Evolutionary conservation across 2,329 filamentous ascomycete species (phyloP).

Genomic region (Fusarium clavum): DNA sequence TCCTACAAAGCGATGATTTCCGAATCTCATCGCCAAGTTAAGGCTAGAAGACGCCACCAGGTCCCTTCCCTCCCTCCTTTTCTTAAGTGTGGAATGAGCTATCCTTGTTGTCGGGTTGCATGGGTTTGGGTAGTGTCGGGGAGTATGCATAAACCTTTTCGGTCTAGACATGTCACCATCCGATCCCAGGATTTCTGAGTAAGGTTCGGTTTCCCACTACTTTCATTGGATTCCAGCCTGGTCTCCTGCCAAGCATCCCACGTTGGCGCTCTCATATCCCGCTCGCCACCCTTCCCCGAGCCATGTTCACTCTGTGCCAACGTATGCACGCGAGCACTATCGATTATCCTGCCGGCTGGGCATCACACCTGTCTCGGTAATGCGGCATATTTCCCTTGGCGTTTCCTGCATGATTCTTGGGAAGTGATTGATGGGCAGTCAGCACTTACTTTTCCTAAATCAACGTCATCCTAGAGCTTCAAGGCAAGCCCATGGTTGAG

Average conservation of each 20-base stretch:
- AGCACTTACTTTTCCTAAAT: not conserved
- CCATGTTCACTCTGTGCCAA: constrained; percentile 35
- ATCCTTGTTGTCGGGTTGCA: constrained; percentile 28
- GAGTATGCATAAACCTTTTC: constrained; percentile 32
- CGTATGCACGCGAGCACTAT: constrained; percentile 28
- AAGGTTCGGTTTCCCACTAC: not conserved
- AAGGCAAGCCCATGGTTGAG: no score
- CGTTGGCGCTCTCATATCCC: constrained; percentile 2
- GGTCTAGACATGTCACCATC: not conserved
- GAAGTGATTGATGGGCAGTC: not conserved
- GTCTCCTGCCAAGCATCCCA: constrained; percentile 20
- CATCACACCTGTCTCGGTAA: constrained; percentile 42
- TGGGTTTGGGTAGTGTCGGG: constrained; percentile 31
- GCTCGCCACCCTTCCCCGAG: constrained; percentile 31
- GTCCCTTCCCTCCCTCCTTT: not conserved
- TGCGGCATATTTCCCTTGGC: constrained; percentile 25
- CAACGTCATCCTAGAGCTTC: not conserved
- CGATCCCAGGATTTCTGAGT: not conserved
- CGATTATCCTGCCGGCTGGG: constrained; percentile 34
- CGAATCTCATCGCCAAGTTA: constrained; percentile 19
- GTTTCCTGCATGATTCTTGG: not conserved
- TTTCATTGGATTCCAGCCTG: constrained; percentile 14
- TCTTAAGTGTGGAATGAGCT: constrained; percentile 27
- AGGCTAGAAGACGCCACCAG: not conserved
- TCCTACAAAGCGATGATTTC: not conserved